Evolutionary conservation across 2,329 filamentous ascomycete species (phyloP).

Genomic region (Cladorrhinum sp.): DNA sequence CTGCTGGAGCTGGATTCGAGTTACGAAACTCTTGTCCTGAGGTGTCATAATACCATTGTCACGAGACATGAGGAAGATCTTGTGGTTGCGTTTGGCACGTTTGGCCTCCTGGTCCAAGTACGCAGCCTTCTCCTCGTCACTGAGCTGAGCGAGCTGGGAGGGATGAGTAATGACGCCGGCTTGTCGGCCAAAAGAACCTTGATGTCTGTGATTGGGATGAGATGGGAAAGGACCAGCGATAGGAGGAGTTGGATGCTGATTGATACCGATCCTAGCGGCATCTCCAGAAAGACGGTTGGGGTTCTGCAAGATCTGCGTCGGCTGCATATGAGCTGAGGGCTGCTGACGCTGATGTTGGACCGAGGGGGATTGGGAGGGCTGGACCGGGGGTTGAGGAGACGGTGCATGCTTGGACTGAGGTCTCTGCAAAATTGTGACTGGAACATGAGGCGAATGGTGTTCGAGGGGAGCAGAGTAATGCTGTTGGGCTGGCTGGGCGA

Average conservation of each 20-base stretch:
- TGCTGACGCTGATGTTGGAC: conserved; percentile 31
- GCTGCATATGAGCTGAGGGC: conserved; percentile 46
- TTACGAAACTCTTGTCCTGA: conserved; percentile 99
- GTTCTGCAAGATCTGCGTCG: conserved; percentile 77
- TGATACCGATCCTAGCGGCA: conserved; percentile 35
- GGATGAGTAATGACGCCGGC: conserved; percentile 56
- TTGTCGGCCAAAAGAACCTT: conserved; percentile 59
- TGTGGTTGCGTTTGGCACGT: conserved; percentile 95
- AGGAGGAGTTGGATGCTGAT: conserved; percentile 31
- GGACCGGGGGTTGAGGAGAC: conserved; percentile 32
- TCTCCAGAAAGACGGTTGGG: conserved; percentile 63
- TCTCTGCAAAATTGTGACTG: conserved; percentile 55
- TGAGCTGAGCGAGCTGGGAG: conserved; percentile 71
- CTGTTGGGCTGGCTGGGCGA: conserved; percentile 23
- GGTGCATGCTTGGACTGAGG: conserved; percentile 45
- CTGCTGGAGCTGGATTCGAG: conserved; percentile 94
- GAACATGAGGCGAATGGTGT: conserved; percentile 28
- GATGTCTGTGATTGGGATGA: conserved; percentile 38
- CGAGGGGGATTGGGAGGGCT: conserved; percentile 30
- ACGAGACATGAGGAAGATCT: conserved; percentile 89
- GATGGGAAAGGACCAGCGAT: conserved; percentile 28
- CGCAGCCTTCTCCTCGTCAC: conserved; percentile 78
- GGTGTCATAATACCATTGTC: conserved; percentile 98
- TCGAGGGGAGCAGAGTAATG: conserved; percentile 20
- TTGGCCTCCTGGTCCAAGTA: conserved; percentile 90